Evolutionary conservation across 192 early-diverging fungal species (phyloP).

Genomic region (Phlyctochytrium bullatum): DNA sequence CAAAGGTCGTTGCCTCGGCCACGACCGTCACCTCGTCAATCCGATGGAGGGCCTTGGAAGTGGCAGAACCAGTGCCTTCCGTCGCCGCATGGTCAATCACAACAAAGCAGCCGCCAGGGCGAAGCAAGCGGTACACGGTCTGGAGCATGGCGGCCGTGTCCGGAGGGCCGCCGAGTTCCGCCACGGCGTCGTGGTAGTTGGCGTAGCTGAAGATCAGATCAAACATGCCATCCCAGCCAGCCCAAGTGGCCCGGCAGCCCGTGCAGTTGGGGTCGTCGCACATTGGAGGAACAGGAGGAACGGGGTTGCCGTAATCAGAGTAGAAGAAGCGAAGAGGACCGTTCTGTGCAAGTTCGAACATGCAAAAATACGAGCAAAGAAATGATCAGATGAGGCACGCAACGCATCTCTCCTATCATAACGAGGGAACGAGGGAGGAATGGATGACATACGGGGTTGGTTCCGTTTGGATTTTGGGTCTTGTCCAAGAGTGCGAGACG

Average conservation of each 20-base stretch:
- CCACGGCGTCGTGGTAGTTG: constrained; percentile 8
- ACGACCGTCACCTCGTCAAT: constrained; percentile 7
- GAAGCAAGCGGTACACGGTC: neutral
- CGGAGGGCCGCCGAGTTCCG: neutral
- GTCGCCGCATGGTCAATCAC: constrained; percentile 10
- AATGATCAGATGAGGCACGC: neutral
- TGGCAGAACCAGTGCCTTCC: neutral
- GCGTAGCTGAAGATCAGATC: constrained; percentile 11
- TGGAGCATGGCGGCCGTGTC: neutral
- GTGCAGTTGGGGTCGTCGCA: constrained; percentile 10
- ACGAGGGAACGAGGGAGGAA: neutral
- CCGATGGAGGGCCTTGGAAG: neutral
- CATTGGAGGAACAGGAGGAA: constrained; percentile 8
- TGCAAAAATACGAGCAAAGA: neutral
- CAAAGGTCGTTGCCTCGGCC: neutral
- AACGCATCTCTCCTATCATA: too few species aligned
- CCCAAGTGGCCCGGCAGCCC: neutral
- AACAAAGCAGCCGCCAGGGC: constrained; percentile 8
- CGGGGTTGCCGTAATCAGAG: neutral
- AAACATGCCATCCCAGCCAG: constrained; percentile 10
- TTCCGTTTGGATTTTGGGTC: constrained; percentile 8
- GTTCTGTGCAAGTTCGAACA: neutral
- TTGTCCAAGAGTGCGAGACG: constrained; percentile 5
- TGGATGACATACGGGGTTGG: constrained; percentile 2
- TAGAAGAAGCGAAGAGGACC: constrained; percentile 10